phyloP scores from a whole-genome alignment of 2,329 filamentous ascomycete genomes.

The Scleromitrula shiraiana region DNA sequence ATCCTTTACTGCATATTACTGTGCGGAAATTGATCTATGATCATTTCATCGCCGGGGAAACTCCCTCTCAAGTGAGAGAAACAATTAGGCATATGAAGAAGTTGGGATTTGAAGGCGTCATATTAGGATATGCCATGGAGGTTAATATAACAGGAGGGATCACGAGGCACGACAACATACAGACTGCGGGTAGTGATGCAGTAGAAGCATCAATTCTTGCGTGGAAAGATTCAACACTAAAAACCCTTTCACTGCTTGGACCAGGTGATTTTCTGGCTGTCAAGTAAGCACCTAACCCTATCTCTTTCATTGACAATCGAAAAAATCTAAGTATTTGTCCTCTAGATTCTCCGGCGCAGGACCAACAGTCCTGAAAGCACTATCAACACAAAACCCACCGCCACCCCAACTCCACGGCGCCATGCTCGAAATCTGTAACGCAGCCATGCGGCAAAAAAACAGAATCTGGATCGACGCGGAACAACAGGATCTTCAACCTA shows the following conservation, averaged over 20 bases:
- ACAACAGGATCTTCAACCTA: conserved; percentile 42
- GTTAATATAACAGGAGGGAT: conserved; percentile 33
- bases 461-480: conserved; percentile 46
- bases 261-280: conserved; percentile 44
- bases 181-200: background rate
- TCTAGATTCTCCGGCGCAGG: conserved; percentile 41
- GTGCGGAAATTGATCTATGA: conserved; percentile 78
- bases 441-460: conserved; percentile 25
- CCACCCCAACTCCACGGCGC: conserved; percentile 37
- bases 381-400: conserved; percentile 33
- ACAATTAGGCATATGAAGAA: conserved; percentile 58
- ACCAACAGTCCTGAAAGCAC: conserved; percentile 32
- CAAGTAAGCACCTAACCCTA: conserved; percentile 33
- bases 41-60: conserved; percentile 81
- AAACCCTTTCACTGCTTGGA: conserved; percentile 44
- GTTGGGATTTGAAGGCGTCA: conserved; percentile 73
- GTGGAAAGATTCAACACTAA: conserved; percentile 45
- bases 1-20: conserved; percentile 57
- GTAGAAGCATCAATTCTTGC: conserved; percentile 5
- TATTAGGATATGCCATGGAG: conserved; percentile 75
- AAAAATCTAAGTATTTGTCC: background rate
- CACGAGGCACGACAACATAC: background rate
- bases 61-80: conserved; percentile 52
- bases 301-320: background rate
- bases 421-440: conserved; percentile 26